Conservation (phyloP, 2,329 filamentous ascomycete genomes). For the Talaromyces sp. region DNA sequence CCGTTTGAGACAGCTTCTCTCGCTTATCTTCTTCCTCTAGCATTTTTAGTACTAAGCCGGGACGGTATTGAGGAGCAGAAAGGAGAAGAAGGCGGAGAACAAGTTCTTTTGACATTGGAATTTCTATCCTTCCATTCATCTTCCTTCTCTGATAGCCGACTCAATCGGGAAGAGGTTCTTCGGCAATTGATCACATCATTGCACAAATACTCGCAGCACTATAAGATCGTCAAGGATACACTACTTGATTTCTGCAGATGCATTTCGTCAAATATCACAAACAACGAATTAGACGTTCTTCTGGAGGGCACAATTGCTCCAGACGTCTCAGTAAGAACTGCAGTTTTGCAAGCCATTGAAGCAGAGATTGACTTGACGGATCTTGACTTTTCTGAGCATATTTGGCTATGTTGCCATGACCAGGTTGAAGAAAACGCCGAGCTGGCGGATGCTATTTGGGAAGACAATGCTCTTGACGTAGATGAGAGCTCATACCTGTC, state of each 20-base stretch:
- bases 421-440: conserved; percentile 82
- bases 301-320: conserved; percentile 73
- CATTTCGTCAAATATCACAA: conserved; percentile 72
- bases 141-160: conserved; percentile 64
- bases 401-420: conserved; percentile 92
- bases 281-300: conserved; percentile 69
- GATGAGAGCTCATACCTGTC: conserved; percentile 59
- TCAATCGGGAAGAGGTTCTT: conserved; percentile 73
- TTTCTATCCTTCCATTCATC: conserved; percentile 84
- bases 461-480: conserved; percentile 77
- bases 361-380: conserved; percentile 90
- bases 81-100: conserved; percentile 77
- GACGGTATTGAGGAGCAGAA: conserved; percentile 64
- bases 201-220: conserved; percentile 86
- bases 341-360: conserved; percentile 83
- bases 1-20: conserved; percentile 85
- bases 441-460: conserved; percentile 84
- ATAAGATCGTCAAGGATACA: conserved; percentile 91
- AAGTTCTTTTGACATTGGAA: conserved; percentile 83
- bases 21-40: conserved; percentile 77
- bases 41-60: conserved; percentile 71
- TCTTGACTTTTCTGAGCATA: conserved; percentile 76
- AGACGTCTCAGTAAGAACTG: conserved; percentile 72
- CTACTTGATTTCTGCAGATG: conserved; percentile 80
- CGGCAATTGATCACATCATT: conserved; percentile 71